Evolutionary conservation across 257 asterid genomes (phyloP), one percentile per base, ranked within the genome.

Genomic region (Solanum neorickii): DNA sequence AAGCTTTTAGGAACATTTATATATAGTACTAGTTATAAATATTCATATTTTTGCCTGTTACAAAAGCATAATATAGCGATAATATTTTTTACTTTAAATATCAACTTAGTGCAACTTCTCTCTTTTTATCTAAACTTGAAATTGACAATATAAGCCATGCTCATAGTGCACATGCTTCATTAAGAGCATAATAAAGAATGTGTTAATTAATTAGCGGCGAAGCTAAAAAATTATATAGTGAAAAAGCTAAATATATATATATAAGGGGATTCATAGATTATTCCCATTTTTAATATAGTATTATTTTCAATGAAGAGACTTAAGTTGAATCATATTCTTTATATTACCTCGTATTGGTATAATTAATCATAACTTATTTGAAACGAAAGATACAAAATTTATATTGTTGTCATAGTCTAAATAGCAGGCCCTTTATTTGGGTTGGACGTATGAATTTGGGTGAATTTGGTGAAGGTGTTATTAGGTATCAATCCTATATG

Each of bases 11-110:
- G 6, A 5, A 2, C 0, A 1, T n/a, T 62, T 62, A 62, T 62
- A 10, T 0, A 62, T 6, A n/a, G 6, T 62, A 62, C 1, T 62
- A 2, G 12, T 62, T 62, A 62, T 62, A 62, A 23, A n/a, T 11
- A n/a, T n/a, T 0, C 1, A 5, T 62, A 62, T n/a, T 12, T 10
- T 9, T 62, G 11, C 2, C n/a, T 10, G 7, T 62, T 1, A 1
- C 10, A 3, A 62, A 62, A 49, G 1, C 2, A 20, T 59, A 9
- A 20, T 21, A 59, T 59, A 21, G 1, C 12, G 3, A 18, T 7
- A 56, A 56, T 1, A 5, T 5, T 37, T 41, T 41, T 41, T 41
- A 62, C 3, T 1, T 23, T 23, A 7, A 62, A 4, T 62, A 7
- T 62, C 7, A 62, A 23, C 31, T 23, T 52, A 52, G 4, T 56